Evolutionary conservation across 305 asterid genomes (phyloP), one percentile per base, ranked within the genome.

Genomic region (Solanum hybrid): DNA sequence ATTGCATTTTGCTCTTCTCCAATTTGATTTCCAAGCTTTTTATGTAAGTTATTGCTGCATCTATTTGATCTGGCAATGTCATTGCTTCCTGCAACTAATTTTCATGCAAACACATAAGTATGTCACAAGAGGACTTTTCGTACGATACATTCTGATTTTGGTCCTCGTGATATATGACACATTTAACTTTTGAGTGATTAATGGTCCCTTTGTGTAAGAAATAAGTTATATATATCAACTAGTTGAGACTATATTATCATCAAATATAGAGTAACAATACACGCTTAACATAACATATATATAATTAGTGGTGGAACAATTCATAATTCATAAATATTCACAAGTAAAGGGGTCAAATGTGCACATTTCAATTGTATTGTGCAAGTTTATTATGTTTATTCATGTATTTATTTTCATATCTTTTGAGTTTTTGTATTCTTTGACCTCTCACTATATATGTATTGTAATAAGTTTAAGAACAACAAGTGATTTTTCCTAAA

Each of bases 31-130:
- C 89, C 91, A 91, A 51, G 76, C 34, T 90, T 36, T 90, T 91
- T 68, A 94, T 92, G 91, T 95, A 86, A 6, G 75, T 89, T 41
- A 90, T 91, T 5, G 93, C 95, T 91, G 92, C 94, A 38, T 92
- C 94, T 77, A 95, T 88, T 90, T 93, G 95, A 61, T 95, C 94
- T 0, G 95, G 95, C 72, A 94, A 80, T 45, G 94, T 15, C 89
- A 91, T 72, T 81, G 76, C 91, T 90, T 90, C 93, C 93, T 94
- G 93, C 91, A 90, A 70, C 57, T 29, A 70, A 26, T 24, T 79
- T 78, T 36, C 12, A 45, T 32, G 38, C 2, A 77, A 77, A 32
- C 39, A 77, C 37, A 75, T 73, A 27, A 22, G 73, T 61, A 61
- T 61, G 2, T 61, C 73, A 61, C 73, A 61, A 61, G 27, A 61